Base-by-base conservation (phyloP, 2,329 filamentous ascomycete species). In the Sporothrix globosa region DNA sequence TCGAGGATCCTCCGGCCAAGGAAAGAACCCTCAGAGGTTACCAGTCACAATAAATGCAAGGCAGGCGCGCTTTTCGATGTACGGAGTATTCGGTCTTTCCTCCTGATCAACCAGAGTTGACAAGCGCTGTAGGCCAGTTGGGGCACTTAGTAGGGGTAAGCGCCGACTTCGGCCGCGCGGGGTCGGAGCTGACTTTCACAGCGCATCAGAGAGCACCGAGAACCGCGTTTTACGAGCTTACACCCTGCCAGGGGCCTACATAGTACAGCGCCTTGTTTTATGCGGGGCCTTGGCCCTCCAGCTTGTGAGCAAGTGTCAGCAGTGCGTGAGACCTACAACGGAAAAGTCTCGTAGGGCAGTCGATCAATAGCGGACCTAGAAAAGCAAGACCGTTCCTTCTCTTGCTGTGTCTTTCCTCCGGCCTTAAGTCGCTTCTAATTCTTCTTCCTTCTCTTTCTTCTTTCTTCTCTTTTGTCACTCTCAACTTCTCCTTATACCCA, bases 111-210 rank as follows among this genome's bases (percentile, higher is more conserved):
- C 30, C 3, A 30, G 3, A 30, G 30, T n/a, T 30, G 30, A 30
- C 30, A 30, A 30, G 30, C 3, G 41, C 4, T 34, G 4, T 14
- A 3, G 11, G 13, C 54, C 24, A 11, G 2, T 19, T n/a, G 48
- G 19, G 19, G 48, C 48, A 21, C 48, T 34, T 34, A 6, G 9
- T 10, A 21, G 44, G 19, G 21, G 1, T 9, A 44, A 30, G 39
- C 52, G 50, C 72, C 72, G 72, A 73, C 66, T 70, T 73, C 72
- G 72, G 72, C 72, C 63, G 70, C 48, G 72, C 70, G 70, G 70
- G 72, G 72, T 73, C 39, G 67, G 68, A 50, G 44, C 14, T 60
- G 63, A n/a, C 46, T 63, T 30, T 41, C 14, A 14, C 53, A 63
- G 27, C 39, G 13, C 44, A 34, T 50, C 56, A 69, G 54, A 60